phyloP scores from a whole-genome alignment of 805 yeast species.

The Kuraishia cidri region DNA sequence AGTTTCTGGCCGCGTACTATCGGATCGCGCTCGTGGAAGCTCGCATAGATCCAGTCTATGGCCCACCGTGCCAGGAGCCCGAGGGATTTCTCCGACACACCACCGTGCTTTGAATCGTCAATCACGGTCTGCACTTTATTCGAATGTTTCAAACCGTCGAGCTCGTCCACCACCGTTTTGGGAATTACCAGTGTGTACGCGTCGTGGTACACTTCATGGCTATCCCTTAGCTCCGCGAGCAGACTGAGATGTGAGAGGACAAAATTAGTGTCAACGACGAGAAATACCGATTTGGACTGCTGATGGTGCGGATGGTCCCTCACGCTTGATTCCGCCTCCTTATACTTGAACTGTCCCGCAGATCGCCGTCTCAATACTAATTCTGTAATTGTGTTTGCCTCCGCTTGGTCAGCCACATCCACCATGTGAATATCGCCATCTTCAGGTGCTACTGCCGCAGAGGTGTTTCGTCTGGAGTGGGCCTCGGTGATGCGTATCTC shows the following conservation, averaged over 20 bases:
- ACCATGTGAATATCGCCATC: constrained; percentile 8
- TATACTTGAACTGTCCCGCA: too few relatives aligned
- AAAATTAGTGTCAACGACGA: constrained; percentile 82
- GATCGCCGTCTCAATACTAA: constrained; percentile 4
- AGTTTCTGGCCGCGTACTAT: constrained; percentile 58
- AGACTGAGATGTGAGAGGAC: constrained; percentile 58
- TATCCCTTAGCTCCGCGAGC: constrained; percentile 38
- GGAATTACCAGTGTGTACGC: constrained; percentile 53
- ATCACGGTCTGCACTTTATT: background rate
- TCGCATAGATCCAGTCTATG: constrained; percentile 65
- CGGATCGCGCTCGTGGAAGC: constrained; percentile 41
- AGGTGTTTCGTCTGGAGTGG: background rate
- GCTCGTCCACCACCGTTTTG: constrained; percentile 56
- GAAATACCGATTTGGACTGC: constrained; percentile 11
- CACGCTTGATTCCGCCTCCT: too few relatives aligned
- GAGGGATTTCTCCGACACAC: constrained; percentile 24
- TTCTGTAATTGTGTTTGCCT: constrained; percentile 9
- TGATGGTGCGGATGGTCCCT: constrained; percentile 4
- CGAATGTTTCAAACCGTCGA: constrained; percentile 72
- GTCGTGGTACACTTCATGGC: constrained; percentile 32
- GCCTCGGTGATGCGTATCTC: background rate
- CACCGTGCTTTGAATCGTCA: constrained; percentile 4
- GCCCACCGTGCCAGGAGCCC: constrained; percentile 62
- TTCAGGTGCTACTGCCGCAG: background rate
- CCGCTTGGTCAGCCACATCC: constrained; percentile 9